Evolutionary conservation across 148 eudicot species (phyloP).

Genomic region (Camellia granthamiana): DNA sequence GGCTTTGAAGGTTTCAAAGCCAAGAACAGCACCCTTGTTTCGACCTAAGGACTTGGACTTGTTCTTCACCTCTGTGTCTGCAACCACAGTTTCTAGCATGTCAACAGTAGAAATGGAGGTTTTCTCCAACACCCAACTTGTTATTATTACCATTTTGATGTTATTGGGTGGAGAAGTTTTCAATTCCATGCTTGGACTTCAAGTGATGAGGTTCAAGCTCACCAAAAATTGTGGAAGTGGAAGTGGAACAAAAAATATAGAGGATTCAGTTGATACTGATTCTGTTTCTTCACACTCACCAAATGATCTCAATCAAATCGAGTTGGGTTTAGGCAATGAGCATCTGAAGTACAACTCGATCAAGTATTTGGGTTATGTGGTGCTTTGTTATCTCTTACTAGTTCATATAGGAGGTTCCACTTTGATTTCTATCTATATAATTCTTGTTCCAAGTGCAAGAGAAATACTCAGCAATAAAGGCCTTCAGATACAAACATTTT

Average conservation of each 20-base stretch:
- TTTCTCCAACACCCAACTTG: slow-evolving; percentile 59
- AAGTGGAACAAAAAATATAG: slow-evolving; percentile 10
- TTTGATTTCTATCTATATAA: slow-evolving; percentile 28
- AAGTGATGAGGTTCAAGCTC: slow-evolving; percentile 22
- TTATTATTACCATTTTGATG: slow-evolving; percentile 54
- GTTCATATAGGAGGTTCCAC: slow-evolving; percentile 37
- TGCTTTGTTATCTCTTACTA: slow-evolving; percentile 37
- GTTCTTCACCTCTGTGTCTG: slow-evolving; percentile 56
- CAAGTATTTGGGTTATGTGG: slow-evolving; percentile 28
- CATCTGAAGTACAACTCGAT: slow-evolving; percentile 36
- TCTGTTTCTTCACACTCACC: slow-evolving; percentile 10
- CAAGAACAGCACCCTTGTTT: slow-evolving; percentile 17
- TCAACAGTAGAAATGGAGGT: slow-evolving; percentile 12
- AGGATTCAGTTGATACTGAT: slow-evolving; percentile 8
- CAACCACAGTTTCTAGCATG: slow-evolving; percentile 62
- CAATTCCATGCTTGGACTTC: slow-evolving; percentile 50
- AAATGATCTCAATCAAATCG: background rate
- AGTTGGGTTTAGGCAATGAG: background rate
- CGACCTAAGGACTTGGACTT: slow-evolving; percentile 33
- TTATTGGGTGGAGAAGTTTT: slow-evolving; percentile 63
- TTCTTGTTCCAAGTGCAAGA: slow-evolving; percentile 36
- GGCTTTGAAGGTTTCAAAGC: slow-evolving; percentile 24
- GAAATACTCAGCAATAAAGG: slow-evolving; percentile 47
- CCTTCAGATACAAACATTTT: slow-evolving; percentile 32
- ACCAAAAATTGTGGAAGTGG: background rate